A percentile compares a stretch with the other conserved stretches of the same genome.
phyloP scores from a whole-genome alignment of 176 grass and related monocot species.

The Bothriochloa decipiens region DNA sequence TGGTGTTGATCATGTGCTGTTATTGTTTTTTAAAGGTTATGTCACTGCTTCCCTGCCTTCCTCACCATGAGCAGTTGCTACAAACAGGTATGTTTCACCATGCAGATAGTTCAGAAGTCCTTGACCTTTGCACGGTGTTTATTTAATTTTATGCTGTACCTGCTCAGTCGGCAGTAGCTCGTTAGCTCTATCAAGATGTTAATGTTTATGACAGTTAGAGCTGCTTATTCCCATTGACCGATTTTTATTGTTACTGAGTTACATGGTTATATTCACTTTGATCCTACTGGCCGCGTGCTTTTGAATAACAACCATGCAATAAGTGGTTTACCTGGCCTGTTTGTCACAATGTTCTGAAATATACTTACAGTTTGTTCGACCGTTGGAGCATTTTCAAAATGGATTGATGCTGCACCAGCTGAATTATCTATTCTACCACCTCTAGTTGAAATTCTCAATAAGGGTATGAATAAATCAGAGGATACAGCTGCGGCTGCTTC shows the following conservation, averaged over 20 bases:
- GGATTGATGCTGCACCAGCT: slow-evolving; percentile 82
- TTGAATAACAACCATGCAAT: not conserved
- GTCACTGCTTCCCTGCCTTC: slow-evolving; percentile 81
- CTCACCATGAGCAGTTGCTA: slow-evolving; percentile 69
- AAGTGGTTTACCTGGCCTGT: slow-evolving; percentile 27
- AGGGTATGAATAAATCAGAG: slow-evolving; percentile 85
- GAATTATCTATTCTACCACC: slow-evolving; percentile 87
- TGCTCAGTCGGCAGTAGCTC: slow-evolving; percentile 23
- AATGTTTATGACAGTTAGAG: slow-evolving; percentile 10
- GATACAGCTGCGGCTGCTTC: slow-evolving; percentile 83
- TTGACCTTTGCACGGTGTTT: slow-evolving; percentile 2
- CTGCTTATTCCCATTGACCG: slow-evolving; percentile 18
- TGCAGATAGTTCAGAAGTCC: slow-evolving; percentile 23
- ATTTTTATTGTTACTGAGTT: slow-evolving; percentile 12
- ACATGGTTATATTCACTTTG: not conserved
- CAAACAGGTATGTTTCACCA: slow-evolving; percentile 73
- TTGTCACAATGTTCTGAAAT: slow-evolving; percentile 36
- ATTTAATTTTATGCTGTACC: slow-evolving; percentile 4
- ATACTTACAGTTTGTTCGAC: slow-evolving; percentile 77
- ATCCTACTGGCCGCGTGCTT: not conserved
- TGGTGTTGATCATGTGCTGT: slow-evolving; percentile 20
- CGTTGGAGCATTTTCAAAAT: slow-evolving; percentile 95
- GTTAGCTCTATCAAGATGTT: slow-evolving; percentile 27
- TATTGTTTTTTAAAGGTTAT: slow-evolving; percentile 71
- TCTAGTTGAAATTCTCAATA: slow-evolving; percentile 88